Conservation (phyloP, 768 basidiomycete species). For the Tulasnella sp. region DNA sequence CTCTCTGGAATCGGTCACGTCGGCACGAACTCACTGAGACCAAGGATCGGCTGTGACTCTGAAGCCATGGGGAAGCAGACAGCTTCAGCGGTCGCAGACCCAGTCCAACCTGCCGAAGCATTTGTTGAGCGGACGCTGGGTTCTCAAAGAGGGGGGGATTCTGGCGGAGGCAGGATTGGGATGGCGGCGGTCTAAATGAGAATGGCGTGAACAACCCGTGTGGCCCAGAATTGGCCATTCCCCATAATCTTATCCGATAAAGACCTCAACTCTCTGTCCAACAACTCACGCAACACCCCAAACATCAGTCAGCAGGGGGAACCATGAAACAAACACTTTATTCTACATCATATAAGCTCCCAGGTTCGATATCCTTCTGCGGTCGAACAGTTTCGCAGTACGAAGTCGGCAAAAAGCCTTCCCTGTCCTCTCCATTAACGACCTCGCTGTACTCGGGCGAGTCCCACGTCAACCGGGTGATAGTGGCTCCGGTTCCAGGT, state of each 20-base stretch:
- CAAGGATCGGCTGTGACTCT: not conserved
- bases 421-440: slow-evolving; percentile 51
- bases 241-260: slow-evolving; percentile 2
- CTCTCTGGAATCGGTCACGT: not conserved
- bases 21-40: not conserved
- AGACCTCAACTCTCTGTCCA: not conserved
- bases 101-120: not conserved
- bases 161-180: not conserved
- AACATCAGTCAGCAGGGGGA: not conserved
- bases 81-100: not conserved
- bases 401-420: slow-evolving; percentile 71
- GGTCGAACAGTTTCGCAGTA: slow-evolving; percentile 22
- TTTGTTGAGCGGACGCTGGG: not conserved
- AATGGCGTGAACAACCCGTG: slow-evolving; percentile 4
- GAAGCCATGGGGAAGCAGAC: not conserved
- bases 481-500: slow-evolving; percentile 46
- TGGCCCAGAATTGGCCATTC: not conserved
- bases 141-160: not conserved
- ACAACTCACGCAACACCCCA: not conserved
- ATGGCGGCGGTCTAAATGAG: not conserved
- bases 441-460: slow-evolving; percentile 42
- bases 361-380: not conserved
- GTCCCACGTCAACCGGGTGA: slow-evolving; percentile 35
- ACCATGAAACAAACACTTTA: not conserved
- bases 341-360: not conserved